Conservation (phyloP, 2,329 filamentous ascomycete genomes). For the Stagonosporopsis vannaccii region DNA sequence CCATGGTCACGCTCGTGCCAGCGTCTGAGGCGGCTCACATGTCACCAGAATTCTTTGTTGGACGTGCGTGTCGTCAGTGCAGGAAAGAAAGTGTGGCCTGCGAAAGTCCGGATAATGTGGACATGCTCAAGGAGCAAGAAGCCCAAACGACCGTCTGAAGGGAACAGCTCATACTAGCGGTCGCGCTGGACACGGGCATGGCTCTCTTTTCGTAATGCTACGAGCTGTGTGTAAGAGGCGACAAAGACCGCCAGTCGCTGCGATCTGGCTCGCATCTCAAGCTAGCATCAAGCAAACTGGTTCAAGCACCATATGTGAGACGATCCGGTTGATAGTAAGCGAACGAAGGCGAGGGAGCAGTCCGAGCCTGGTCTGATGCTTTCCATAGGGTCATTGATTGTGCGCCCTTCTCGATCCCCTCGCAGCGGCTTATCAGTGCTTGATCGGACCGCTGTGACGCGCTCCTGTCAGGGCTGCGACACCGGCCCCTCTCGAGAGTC, state of each 20-base stretch:
- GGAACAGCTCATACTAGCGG: neutral
- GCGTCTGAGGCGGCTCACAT: conserved; percentile 7
- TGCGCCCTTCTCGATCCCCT: conserved; percentile 7
- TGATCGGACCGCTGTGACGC: conserved; percentile 37
- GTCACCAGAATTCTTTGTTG: neutral
- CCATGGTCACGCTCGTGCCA: conserved; percentile 23
- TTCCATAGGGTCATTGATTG: conserved; percentile 11
- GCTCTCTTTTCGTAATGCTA: neutral
- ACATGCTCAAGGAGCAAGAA: neutral
- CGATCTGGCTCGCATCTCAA: neutral
- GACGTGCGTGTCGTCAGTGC: neutral
- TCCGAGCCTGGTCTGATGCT: neutral
- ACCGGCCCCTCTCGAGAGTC: conserved; percentile 30
- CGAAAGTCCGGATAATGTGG: neutral
- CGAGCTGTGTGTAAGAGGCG: neutral
- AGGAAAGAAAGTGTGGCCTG: neutral
- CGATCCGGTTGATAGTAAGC: neutral
- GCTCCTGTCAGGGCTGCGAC: conserved; percentile 31
- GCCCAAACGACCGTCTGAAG: neutral
- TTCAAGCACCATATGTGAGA: neutral
- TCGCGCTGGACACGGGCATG: neutral
- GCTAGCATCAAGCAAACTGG: neutral
- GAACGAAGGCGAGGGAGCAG: neutral
- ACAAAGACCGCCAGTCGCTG: neutral
- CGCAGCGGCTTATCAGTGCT: conserved; percentile 24